These are phyloP conservation scores for Celoporthe dispersa DNA, from an alignment of 2,329 filamentous ascomycete species.

Conservation along the genomic window DNA sequence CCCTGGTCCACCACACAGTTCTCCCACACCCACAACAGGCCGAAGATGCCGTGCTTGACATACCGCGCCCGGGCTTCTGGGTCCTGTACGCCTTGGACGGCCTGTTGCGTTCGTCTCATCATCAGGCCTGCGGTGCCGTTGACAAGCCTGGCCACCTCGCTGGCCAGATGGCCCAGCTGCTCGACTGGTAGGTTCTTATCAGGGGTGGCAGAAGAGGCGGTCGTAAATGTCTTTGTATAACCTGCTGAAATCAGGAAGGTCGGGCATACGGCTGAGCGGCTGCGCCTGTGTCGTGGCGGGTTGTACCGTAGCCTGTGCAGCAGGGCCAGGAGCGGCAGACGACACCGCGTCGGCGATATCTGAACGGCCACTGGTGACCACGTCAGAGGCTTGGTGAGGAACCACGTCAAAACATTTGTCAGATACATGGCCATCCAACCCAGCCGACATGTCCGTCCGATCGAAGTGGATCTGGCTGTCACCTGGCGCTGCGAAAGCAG, in stretches of 20 bases:
- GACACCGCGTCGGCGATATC: too few relatives aligned
- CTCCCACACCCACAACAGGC: not conserved
- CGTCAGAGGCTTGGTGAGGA: too few relatives aligned
- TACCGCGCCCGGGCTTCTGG: not conserved
- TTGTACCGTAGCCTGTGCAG: too few relatives aligned
- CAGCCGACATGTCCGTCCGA: too few relatives aligned
- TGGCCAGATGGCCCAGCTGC: not conserved
- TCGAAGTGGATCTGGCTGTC: too few relatives aligned
- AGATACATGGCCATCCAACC: too few relatives aligned
- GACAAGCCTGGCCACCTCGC: not conserved
- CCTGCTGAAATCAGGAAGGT: not conserved
- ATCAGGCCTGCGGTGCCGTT: not conserved
- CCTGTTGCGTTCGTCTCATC: not conserved
- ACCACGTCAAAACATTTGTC: too few relatives aligned
- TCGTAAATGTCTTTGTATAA: not conserved
- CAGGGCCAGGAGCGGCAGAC: too few relatives aligned
- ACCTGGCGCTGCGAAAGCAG: too few relatives aligned
- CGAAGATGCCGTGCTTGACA: not conserved
- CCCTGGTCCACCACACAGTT: not conserved
- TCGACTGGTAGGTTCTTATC: not conserved
- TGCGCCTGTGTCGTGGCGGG: not conserved
- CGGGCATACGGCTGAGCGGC: not conserved
- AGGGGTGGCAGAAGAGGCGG: not conserved
- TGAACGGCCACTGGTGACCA: too few relatives aligned
- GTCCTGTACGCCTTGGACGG: not conserved